These are phyloP conservation scores for Stentor coeruleus DNA, from an alignment of 73 alveolate genomes.

Conservation along the genomic window DNA sequence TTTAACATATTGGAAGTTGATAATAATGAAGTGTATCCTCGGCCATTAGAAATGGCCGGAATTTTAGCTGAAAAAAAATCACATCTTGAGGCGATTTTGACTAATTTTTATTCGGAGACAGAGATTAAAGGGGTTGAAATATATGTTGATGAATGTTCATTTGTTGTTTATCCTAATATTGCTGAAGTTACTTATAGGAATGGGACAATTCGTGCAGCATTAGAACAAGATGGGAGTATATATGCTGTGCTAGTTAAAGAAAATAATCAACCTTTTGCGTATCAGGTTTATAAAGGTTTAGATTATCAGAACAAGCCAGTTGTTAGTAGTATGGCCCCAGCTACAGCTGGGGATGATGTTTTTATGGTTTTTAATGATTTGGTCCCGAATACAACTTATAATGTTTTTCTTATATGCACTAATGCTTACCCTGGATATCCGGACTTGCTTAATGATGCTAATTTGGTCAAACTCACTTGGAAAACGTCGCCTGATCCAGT, in stretches of 20 bases:
- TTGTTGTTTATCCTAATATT: neutral
- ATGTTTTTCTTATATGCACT: neutral
- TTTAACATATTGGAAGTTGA: neutral
- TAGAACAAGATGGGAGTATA: neutral
- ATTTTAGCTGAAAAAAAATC: neutral
- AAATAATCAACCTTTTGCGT: neutral
- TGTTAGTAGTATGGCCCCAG: neutral
- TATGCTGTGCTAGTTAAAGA: neutral
- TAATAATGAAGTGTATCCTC: neutral
- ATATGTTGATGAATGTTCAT: neutral
- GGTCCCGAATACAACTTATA: neutral
- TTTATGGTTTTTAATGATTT: neutral
- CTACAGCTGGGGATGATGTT: neutral
- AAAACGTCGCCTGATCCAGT: neutral
- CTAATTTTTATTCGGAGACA: neutral
- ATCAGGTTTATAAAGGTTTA: neutral
- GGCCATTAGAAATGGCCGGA: slow-evolving; percentile 15
- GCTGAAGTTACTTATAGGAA: neutral
- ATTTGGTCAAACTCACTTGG: neutral
- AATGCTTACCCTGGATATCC: neutral
- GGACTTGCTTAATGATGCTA: neutral
- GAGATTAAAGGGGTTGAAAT: neutral
- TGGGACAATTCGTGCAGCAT: neutral
- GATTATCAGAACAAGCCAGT: neutral
- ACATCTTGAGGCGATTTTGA: neutral